These are phyloP conservation scores for Camillea tinctor DNA, from an alignment of 2,329 filamentous ascomycete genomes.

Conservation along the genomic window DNA sequence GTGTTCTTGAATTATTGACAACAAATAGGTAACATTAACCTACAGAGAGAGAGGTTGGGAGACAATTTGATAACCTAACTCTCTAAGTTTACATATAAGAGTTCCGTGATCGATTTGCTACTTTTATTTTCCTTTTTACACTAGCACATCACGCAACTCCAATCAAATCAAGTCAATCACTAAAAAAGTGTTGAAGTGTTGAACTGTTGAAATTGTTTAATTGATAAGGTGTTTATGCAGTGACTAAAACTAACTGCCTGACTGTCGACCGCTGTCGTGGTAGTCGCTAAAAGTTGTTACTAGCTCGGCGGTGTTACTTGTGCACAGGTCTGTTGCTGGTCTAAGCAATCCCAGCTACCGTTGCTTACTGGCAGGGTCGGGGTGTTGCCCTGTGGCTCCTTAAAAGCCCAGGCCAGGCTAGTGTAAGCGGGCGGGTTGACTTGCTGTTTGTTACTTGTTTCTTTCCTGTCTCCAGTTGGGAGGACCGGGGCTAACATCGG, in stretches of 20 bases:
- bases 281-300: neutral
- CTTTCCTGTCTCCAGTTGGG: neutral
- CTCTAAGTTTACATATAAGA: too few relatives aligned
- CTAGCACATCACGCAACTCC: too few relatives aligned
- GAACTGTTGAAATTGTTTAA: neutral
- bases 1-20: too few relatives aligned
- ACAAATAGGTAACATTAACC: too few relatives aligned
- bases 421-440: conserved; percentile 1
- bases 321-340: conserved; percentile 6
- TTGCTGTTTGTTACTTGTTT: neutral
- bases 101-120: too few relatives aligned
- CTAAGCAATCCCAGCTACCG: conserved; percentile 13
- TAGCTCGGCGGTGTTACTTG: neutral
- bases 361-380: conserved; percentile 17
- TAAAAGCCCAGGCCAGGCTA: conserved; percentile 2
- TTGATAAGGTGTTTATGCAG: neutral
- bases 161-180: too few relatives aligned
- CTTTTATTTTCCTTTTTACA: too few relatives aligned
- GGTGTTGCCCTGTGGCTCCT: conserved; percentile 1
- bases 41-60: neutral
- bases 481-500: neutral
- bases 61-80: too few relatives aligned
- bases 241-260: neutral
- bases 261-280: neutral
- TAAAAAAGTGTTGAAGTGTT: neutral